Conservation (phyloP, 1,284 basidiomycete genomes). For the Pseudozyma thailandica region DNA sequence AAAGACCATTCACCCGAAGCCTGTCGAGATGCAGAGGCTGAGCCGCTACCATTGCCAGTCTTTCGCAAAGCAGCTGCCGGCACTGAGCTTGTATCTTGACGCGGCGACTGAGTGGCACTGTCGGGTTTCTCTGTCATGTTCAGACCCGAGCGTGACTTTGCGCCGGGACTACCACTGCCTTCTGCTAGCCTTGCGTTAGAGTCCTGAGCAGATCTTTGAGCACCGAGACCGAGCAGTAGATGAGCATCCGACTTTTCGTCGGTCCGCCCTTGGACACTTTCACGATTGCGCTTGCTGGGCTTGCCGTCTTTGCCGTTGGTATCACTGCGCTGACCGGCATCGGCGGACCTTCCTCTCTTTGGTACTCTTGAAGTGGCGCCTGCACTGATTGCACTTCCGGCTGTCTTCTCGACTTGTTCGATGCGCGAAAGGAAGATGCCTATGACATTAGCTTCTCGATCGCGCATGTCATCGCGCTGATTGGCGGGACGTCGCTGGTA, state of each 20-base stretch:
- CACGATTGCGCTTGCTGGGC: slow-evolving; percentile 20
- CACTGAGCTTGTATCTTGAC: slow-evolving; percentile 8
- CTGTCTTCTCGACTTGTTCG: slow-evolving; percentile 42
- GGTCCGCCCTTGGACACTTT: slow-evolving; percentile 4
- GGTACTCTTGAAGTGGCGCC: neutral
- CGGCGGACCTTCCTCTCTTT: slow-evolving; percentile 32
- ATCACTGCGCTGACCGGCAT: slow-evolving; percentile 14
- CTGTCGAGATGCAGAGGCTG: slow-evolving; percentile 20
- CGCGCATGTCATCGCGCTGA: slow-evolving; percentile 55
- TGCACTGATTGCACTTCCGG: neutral
- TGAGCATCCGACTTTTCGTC: slow-evolving; percentile 43
- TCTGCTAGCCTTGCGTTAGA: slow-evolving; percentile 2
- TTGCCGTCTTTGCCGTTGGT: slow-evolving; percentile 10
- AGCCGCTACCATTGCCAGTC: slow-evolving; percentile 3
- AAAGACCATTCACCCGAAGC: slow-evolving; percentile 42
- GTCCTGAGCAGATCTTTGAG: slow-evolving; percentile 4
- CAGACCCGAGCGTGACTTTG: neutral
- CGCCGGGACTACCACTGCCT: neutral
- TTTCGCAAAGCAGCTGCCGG: neutral
- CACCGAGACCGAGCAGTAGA: slow-evolving; percentile 35
- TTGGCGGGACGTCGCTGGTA: slow-evolving; percentile 16
- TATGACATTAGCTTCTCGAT: slow-evolving; percentile 54
- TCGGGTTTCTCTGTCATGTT: slow-evolving; percentile 1
- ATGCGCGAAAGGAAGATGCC: slow-evolving; percentile 49
- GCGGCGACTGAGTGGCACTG: slow-evolving; percentile 2